A percentile compares a stretch with the other conserved stretches of the same genome.
phyloP scores from a whole-genome alignment of 768 basidiomycete genomes.

The Guyanaporus albipodus region DNA sequence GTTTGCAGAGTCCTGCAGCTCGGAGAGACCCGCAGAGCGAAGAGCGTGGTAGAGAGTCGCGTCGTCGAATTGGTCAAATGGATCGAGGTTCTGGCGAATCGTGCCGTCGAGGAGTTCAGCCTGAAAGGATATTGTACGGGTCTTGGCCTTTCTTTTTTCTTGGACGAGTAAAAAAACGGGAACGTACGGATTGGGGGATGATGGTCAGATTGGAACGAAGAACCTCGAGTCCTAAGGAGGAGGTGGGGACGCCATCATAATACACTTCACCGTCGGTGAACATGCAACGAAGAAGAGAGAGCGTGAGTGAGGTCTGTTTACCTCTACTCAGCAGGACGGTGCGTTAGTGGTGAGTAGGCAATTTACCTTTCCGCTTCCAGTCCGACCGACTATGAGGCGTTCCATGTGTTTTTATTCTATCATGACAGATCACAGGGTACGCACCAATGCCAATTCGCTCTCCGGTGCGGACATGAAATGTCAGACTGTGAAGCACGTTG shows the following conservation, averaged over 20 bases:
- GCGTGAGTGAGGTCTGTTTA: conserved; percentile 45
- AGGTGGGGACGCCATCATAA: conserved; percentile 51
- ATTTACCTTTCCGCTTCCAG: conserved; percentile 7
- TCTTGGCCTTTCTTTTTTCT: no score
- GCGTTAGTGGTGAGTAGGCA: not conserved
- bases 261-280: conserved; percentile 46
- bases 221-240: conserved; percentile 49
- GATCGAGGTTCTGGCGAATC: conserved; percentile 47
- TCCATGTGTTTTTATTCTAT: no score
- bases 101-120: conserved; percentile 42
- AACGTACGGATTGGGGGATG: conserved; percentile 39
- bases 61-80: conserved; percentile 47
- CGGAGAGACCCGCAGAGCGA: conserved; percentile 37
- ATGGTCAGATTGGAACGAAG: conserved; percentile 58
- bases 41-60: conserved; percentile 37
- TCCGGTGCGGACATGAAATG: conserved; percentile 5
- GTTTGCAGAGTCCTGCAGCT: conserved; percentile 18
- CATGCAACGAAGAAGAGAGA: conserved; percentile 49
- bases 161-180: no score
- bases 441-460: conserved; percentile 9
- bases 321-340: not conserved
- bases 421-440: no score
- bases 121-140: conserved; percentile 2
- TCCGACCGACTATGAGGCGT: conserved; percentile 4
- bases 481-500: not conserved